Conservation (phyloP, 2,329 filamentous ascomycete genomes). For the Hawksworthiomyces lignivorus region DNA sequence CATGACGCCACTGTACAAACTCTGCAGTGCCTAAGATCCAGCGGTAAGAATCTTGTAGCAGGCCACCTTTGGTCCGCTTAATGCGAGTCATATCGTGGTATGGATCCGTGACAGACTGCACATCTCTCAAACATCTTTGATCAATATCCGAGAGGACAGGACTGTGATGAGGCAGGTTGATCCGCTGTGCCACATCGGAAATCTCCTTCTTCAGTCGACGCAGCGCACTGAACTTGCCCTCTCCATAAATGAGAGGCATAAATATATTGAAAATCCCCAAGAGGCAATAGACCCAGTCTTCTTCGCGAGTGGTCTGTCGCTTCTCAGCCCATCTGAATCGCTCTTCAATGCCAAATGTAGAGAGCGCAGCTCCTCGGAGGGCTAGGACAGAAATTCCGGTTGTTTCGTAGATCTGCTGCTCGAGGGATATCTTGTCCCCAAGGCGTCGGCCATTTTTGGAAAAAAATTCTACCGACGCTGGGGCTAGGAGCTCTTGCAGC, state of each 20-base stretch:
- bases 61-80: too few relatives aligned
- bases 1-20: too few relatives aligned
- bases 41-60: too few relatives aligned
- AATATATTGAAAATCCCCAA: slow-evolving; percentile 5
- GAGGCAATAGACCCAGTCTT: slow-evolving; percentile 5
- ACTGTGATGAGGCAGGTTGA: too few relatives aligned
- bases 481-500: slow-evolving; percentile 18
- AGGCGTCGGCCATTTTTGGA: slow-evolving; percentile 11
- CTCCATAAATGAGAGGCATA: slow-evolving; percentile 12
- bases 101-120: too few relatives aligned
- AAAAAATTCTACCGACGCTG: slow-evolving; percentile 11
- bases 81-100: too few relatives aligned
- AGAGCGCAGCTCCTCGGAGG: not conserved
- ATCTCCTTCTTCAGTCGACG: slow-evolving; percentile 19
- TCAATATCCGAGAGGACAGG: too few relatives aligned
- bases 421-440: slow-evolving; percentile 13
- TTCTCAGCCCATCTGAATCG: not conserved
- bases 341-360: not conserved
- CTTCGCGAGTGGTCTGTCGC: slow-evolving; percentile 6
- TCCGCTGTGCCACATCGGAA: too few relatives aligned
- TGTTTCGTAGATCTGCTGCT: not conserved
- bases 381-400: not conserved
- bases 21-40: too few relatives aligned
- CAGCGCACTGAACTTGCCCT: slow-evolving; percentile 9
- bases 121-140: too few relatives aligned